These are phyloP conservation scores for Scheffersomyces coipomensis DNA, from an alignment of 805 yeast genomes.

Conservation along the genomic window DNA sequence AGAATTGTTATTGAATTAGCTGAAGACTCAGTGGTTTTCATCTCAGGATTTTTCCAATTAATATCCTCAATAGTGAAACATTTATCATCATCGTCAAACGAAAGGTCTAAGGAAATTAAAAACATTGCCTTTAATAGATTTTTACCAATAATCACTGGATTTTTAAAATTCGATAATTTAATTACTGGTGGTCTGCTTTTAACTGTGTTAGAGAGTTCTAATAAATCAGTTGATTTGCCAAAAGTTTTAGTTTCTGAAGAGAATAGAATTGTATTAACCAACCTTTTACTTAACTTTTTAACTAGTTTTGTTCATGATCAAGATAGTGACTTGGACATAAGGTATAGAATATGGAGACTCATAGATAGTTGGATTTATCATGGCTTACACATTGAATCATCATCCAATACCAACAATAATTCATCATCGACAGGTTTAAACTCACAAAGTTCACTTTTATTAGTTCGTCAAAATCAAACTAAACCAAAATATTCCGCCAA, in stretches of 20 bases:
- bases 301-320: slow-evolving; percentile 45
- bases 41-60: slow-evolving; percentile 72
- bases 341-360: slow-evolving; percentile 61
- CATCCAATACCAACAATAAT: not conserved
- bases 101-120: slow-evolving; percentile 23
- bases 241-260: slow-evolving; percentile 28
- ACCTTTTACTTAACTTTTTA: slow-evolving; percentile 50
- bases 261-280: slow-evolving; percentile 33
- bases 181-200: slow-evolving; percentile 13
- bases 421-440: not conserved
- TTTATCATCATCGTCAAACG: slow-evolving; percentile 15
- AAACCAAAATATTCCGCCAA: slow-evolving; percentile 17
- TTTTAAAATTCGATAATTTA: slow-evolving; percentile 40
- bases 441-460: not conserved
- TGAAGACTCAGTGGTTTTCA: slow-evolving; percentile 74
- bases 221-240: slow-evolving; percentile 13
- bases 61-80: slow-evolving; percentile 40
- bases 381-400: slow-evolving; percentile 8
- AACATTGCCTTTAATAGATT: slow-evolving; percentile 29
- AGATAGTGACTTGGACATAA: slow-evolving; percentile 24
- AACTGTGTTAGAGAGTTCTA: slow-evolving; percentile 3
- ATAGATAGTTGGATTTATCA: slow-evolving; percentile 70
- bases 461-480: not conserved
- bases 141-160: slow-evolving; percentile 30
- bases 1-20: slow-evolving; percentile 53